Conservation (phyloP, 441 rosid species). For the Dalechampia spathulata region DNA sequence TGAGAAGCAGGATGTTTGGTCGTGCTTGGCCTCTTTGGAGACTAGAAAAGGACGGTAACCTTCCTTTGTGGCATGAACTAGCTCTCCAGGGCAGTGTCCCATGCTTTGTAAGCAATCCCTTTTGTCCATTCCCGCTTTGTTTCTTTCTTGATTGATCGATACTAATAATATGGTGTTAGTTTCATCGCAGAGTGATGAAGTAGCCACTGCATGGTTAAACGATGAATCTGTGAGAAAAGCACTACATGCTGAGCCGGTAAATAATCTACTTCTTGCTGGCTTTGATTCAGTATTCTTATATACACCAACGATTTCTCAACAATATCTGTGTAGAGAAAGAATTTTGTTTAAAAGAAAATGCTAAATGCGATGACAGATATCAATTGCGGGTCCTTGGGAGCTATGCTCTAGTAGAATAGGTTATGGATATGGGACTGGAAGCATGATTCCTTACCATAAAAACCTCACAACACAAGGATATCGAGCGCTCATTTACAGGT, state of each 20-base stretch:
- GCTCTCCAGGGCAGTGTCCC: constrained; percentile 13
- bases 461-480: constrained; percentile 37
- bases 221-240: constrained; percentile 42
- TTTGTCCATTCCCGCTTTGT: background rate
- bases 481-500: constrained; percentile 58
- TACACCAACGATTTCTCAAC: too few species aligned
- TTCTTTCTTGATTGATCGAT: too few species aligned
- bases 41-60: constrained; percentile 25
- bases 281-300: too few species aligned
- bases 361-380: constrained; percentile 9
- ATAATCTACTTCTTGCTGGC: background rate
- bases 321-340: too few species aligned
- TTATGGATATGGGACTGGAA: constrained; percentile 26
- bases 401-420: constrained; percentile 29
- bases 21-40: constrained; percentile 58
- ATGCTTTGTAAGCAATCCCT: constrained; percentile 29
- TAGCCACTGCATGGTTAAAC: constrained; percentile 49
- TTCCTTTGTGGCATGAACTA: constrained; percentile 37
- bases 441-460: constrained; percentile 43
- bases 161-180: too few species aligned
- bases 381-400: constrained; percentile 40
- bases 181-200: constrained; percentile 33
- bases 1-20: constrained; percentile 53
- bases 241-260: constrained; percentile 40
- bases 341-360: too few species aligned